phyloP scores from a whole-genome alignment of 2,329 filamentous ascomycete genomes.

The Talaromyces sp. region DNA sequence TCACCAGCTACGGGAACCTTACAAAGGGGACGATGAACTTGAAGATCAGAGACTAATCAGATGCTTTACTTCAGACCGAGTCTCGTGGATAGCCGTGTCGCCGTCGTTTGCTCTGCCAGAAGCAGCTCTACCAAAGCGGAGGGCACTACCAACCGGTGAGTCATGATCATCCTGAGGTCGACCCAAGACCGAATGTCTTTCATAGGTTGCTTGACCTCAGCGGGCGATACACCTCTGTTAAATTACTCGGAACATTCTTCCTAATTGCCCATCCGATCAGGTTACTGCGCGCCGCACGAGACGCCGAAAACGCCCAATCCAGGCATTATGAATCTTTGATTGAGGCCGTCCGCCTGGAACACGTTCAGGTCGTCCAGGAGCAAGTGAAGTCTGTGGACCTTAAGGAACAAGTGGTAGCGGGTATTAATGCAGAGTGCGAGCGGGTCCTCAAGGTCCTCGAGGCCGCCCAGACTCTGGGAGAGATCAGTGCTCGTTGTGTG shows the following conservation, averaged over 20 bases:
- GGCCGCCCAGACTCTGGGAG: slow-evolving; percentile 62
- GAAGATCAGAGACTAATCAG: no score
- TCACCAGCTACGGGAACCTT: no score
- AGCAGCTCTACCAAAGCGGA: slow-evolving; percentile 93
- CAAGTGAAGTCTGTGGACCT: slow-evolving; percentile 63
- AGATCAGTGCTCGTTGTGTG: slow-evolving; percentile 77
- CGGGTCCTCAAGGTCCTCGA: slow-evolving; percentile 75
- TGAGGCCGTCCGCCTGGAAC: slow-evolving; percentile 78
- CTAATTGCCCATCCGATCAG: slow-evolving; percentile 24
- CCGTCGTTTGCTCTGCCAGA: slow-evolving; percentile 92
- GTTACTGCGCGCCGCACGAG: slow-evolving; percentile 52
- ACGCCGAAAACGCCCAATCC: slow-evolving; percentile 51
- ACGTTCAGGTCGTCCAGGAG: slow-evolving; percentile 70
- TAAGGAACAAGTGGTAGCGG: slow-evolving; percentile 61
- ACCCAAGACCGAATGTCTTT: no score
- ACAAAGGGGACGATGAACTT: no score
- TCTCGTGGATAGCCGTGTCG: slow-evolving; percentile 72
- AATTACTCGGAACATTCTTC: background rate
- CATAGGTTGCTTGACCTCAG: background rate
- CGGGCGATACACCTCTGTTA: no score
- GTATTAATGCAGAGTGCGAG: slow-evolving; percentile 77
- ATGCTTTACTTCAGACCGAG: slow-evolving; percentile 50
- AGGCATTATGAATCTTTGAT: slow-evolving; percentile 73
- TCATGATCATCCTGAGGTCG: slow-evolving; percentile 35
- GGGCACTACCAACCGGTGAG: slow-evolving; percentile 92